Conservation (phyloP, 2,329 filamentous ascomycete species). For the Botryosphaeria dothidea region DNA sequence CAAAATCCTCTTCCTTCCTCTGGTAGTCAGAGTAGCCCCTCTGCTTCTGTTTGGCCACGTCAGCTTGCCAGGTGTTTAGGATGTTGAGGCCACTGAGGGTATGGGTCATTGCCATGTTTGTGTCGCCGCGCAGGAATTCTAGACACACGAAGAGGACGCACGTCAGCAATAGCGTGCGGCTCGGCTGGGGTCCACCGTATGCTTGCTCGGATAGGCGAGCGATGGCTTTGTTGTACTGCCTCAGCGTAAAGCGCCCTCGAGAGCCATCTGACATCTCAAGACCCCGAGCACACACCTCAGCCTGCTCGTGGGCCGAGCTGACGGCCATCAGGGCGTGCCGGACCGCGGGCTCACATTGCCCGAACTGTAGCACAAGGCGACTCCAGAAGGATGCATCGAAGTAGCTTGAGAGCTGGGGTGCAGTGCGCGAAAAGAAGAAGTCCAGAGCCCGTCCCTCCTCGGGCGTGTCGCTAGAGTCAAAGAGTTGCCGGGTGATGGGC, state of each 20-base stretch:
- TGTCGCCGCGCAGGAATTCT: conserved; percentile 45
- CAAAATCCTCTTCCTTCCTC: conserved; percentile 1
- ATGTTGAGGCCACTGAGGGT: conserved; percentile 47
- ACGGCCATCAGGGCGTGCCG: conserved; percentile 46
- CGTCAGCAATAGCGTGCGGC: conserved; percentile 41
- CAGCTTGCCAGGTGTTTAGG: conserved; percentile 24
- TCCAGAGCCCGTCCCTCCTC: conserved; percentile 26
- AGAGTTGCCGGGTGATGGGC: conserved; percentile 7
- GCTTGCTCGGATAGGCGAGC: conserved; percentile 33
- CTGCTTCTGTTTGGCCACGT: neutral
- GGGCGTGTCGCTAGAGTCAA: conserved; percentile 11
- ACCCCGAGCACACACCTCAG: conserved; percentile 28
- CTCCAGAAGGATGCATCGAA: conserved; percentile 42
- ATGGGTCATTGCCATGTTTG: conserved; percentile 41
- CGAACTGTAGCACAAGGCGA: conserved; percentile 41
- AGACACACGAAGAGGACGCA: conserved; percentile 45
- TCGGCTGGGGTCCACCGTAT: conserved; percentile 31
- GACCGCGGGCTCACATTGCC: conserved; percentile 41
- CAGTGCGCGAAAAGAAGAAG: conserved; percentile 47
- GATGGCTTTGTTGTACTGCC: conserved; percentile 46
- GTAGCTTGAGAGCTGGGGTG: conserved; percentile 35
- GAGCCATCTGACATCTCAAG: neutral
- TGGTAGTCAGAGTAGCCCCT: neutral
- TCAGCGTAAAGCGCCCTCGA: conserved; percentile 33
- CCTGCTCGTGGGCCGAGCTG: conserved; percentile 34